Evolutionary conservation across 805 yeast genomes (phyloP).

Genomic region (Pichia rugopelliculosa): DNA sequence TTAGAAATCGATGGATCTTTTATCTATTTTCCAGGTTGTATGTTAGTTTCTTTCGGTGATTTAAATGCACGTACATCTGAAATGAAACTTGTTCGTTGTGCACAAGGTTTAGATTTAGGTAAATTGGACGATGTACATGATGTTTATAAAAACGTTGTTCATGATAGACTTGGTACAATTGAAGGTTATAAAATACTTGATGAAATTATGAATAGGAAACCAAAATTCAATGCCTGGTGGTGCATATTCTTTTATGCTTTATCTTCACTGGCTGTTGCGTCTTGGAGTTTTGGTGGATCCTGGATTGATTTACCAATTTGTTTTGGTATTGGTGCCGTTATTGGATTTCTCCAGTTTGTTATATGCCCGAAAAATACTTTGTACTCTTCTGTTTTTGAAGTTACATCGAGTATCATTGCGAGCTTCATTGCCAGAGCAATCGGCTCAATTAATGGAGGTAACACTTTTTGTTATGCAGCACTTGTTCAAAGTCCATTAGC

Average conservation of each 20-base stretch:
- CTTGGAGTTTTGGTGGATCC: constrained; percentile 81
- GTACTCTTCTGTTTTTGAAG: constrained; percentile 88
- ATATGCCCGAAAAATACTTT: constrained; percentile 77
- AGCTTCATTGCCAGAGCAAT: constrained; percentile 83
- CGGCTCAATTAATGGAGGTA: constrained; percentile 66
- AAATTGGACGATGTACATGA: constrained; percentile 77
- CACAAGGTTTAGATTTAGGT: constrained; percentile 80
- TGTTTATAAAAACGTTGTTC: constrained; percentile 83
- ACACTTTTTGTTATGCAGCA: constrained; percentile 76
- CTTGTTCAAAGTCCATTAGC: constrained; percentile 88
- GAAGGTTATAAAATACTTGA: constrained; percentile 74
- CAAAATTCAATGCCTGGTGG: constrained; percentile 64
- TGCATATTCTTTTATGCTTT: constrained; percentile 76
- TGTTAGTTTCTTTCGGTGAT: constrained; percentile 92
- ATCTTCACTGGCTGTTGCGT: constrained; percentile 73
- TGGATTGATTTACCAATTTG: constrained; percentile 87
- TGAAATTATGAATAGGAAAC: constrained; percentile 50
- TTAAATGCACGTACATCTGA: constrained; percentile 91
- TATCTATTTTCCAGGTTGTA: constrained; percentile 88
- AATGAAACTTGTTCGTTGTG: constrained; percentile 79
- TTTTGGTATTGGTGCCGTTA: constrained; percentile 70
- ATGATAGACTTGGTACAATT: constrained; percentile 81
- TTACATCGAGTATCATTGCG: constrained; percentile 81
- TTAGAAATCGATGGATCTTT: constrained; percentile 91
- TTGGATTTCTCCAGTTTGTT: constrained; percentile 74